Evolutionary conservation across 768 basidiomycete species (phyloP), one percentile per base, ranked within the genome.

Genomic region (Solioccasus polychromus): DNA sequence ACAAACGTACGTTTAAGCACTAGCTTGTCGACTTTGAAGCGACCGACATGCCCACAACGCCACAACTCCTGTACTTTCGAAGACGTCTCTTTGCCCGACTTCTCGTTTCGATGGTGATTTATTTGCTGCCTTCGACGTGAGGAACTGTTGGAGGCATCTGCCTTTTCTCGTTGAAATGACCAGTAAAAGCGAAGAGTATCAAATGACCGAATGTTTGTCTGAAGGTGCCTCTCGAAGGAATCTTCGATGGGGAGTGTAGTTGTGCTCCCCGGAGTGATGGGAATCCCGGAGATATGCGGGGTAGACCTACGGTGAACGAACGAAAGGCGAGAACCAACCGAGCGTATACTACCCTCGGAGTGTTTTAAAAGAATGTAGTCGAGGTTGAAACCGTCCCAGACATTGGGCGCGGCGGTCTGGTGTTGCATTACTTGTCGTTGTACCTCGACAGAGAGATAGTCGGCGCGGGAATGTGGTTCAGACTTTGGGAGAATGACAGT

Each of bases 1-100:
- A 28, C 9, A 74, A 54, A 61, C 61, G 59, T 44, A 71, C 57
- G 57, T 44, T 62, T 69, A 39, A 71, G 57, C 20, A 56, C 58
- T 53, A 61, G 68, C 67, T 59, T 71, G 32, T 76, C 74, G 7
- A 88, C 81, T 60, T 72, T 82, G 64, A 82, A 87, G 44, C 74
- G 68, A 11, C 87, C 87, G 30, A 82, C 73, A 28, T 77, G 67
- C 9, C 74, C 74, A 54, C 82, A 85, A 39, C 71, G 68, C 88
- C 87, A 90, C 47, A 80, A 68, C 54, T 89, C 87, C 46, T 80
- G 77, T 20, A 58, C 40, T 19, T 61, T 53, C 3, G 64, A 53
- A 28, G 53, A 30, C 22, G 53, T 45, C 19, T 60, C 60, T 19
- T 54, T 58, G 8, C 28, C 48, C 18, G 35, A 26, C 28, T 58